Base-by-base conservation (phyloP, 352 stramenopile genomes). In the Globisporangium nodosum region DNA sequence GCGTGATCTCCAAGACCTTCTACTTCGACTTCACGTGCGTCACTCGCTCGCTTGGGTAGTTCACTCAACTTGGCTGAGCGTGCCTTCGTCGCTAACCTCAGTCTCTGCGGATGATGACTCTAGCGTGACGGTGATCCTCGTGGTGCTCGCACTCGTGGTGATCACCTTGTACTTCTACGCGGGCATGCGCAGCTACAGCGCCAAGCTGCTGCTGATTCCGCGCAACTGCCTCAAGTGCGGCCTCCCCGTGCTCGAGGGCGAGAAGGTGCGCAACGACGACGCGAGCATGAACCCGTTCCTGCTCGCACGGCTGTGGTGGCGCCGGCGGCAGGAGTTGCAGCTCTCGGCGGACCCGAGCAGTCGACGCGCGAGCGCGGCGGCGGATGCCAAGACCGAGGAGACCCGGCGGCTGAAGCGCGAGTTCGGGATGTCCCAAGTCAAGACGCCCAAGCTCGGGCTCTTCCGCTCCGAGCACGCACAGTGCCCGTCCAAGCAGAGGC, bases 1-100 rank as follows among this genome's bases (percentile, higher is more conserved):
- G 81, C 27, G 70, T 91, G 13, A 69, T 91, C 57, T 73, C 68
- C n/a, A 88, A 77, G 51, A 88, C 64, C 1, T 91, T 80, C 46
- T 91, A 89, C 64, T 89, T 89, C 39, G 76, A 88, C 42, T 89
- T 91, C 45, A 82, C 71, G 81, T 91, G 54, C 48, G 75, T 69
- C 43, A 30, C 20, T 24, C 15, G 3, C 12, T 35, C 4, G 46
- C 13, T 39, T 27, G 24, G 24, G 24, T 27, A 3, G 24, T 27
- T 27, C 24, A 27, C 24, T 27, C 24, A 27, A 27, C 24, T 27
- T 27, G 24, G 24, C 24, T 27, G 24, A 27, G 24, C 24, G 24
- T 27, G 24, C 24, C 24, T 27, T 56, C 27, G 5, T 21, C 16
- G 5, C 5, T 15, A 31, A 30, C 37, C 11, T 43, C 1, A 16